Evolutionary conservation across 371 early-diverging fungal genomes (phyloP), one percentile per base, ranked within the genome.

Genomic region (Mucor sp.): DNA sequence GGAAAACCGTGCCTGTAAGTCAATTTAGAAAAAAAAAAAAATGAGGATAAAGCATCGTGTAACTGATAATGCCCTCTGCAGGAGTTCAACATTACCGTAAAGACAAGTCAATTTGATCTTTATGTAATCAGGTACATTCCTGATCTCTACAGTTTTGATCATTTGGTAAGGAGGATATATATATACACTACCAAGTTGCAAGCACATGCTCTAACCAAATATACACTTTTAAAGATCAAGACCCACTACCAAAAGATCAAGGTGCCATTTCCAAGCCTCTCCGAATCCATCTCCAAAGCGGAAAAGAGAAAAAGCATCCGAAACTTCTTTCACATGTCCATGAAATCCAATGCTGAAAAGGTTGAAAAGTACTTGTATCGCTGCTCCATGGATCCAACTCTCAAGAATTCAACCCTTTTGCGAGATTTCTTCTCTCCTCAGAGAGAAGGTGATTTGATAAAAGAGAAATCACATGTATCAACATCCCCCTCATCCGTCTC

Each of bases 131-230:
- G 89, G 32, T 86, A 85, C 71, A 81, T 89, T 58, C 80, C 87
- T 50, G 89, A 89, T 67, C 79, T 89, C 71, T 27, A 83, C 58
- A 86, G 85, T 32, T 85, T 89, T 77, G 86, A 89, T 61, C 79
- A 80, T 58, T 73, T 85, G 79, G 89, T 88, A 84, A 58, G 33
- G 15, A 15, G 50, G 30, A 30, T 6, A 30, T 30, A 6, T 30
- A 8, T 4, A 33, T 1, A 30, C 27, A 53, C 5, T 62, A 11
- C 27, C 39, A 44, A 44, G 50, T 48, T 17, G 55, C 17, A 59
- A 58, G 48, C 21, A 11, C 9, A 58, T 15, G 17, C 7, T 21
- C 41, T 17, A 17, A 41, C 25, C 6, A 17, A 60, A 15, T 58
- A 8, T 39, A 32, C 21, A 30, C 47, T 28, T 58, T 56, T 11